These are phyloP conservation scores for Xylaria intraflava DNA, from an alignment of 495 filamentous ascomycete genomes.

Conservation along the genomic window DNA sequence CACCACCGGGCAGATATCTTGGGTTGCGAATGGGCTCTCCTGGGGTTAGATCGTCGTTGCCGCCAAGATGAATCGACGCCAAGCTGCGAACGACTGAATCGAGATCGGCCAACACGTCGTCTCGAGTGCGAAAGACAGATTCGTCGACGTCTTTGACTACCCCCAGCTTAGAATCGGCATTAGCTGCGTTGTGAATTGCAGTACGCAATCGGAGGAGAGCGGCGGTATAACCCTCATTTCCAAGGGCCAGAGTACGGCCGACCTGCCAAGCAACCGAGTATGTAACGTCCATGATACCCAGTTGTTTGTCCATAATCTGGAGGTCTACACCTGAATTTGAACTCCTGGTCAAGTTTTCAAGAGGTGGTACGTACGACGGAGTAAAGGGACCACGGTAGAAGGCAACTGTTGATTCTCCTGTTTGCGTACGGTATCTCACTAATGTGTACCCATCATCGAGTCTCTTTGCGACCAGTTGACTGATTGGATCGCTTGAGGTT, in stretches of 20 bases:
- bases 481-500: neutral
- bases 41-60: neutral
- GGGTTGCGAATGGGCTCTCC: neutral
- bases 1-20: conserved; percentile 4
- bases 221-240: conserved; percentile 21
- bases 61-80: conserved; percentile 9
- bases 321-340: conserved; percentile 29
- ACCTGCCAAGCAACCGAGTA: conserved; percentile 45
- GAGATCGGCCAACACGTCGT: neutral
- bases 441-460: conserved; percentile 38
- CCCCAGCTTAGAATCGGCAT: neutral
- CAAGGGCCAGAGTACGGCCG: conserved; percentile 31
- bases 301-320: conserved; percentile 39
- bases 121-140: conserved; percentile 2
- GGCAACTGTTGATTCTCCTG: conserved; percentile 38
- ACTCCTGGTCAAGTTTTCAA: conserved; percentile 25
- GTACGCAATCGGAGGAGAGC: conserved; percentile 24
- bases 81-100: neutral
- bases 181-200: conserved; percentile 4
- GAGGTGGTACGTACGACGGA: conserved; percentile 17
- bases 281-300: conserved; percentile 43
- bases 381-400: conserved; percentile 38
- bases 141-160: neutral
- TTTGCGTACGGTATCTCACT: conserved; percentile 23
- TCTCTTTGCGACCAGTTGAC: conserved; percentile 12